Conservation (phyloP, 768 basidiomycete species). For the Neoboletus subvelutipes region DNA sequence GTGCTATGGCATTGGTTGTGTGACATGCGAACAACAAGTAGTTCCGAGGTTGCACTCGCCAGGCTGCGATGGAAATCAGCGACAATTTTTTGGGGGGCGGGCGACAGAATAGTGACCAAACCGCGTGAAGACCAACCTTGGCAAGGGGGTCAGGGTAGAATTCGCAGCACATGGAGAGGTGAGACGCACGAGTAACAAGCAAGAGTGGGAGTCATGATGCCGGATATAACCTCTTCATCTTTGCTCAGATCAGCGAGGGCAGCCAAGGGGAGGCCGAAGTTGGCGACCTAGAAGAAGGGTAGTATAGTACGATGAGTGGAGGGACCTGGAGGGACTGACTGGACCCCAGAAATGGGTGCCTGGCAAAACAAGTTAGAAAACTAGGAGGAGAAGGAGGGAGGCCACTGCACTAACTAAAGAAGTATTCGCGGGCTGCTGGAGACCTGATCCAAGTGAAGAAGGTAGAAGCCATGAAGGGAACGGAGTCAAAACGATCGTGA, state of each 20-base stretch:
- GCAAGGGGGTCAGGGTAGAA: slow-evolving; percentile 7
- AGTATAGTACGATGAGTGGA: slow-evolving; percentile 3
- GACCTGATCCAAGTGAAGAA: slow-evolving; percentile 90
- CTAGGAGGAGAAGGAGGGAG: slow-evolving; percentile 1
- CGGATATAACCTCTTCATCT: slow-evolving; percentile 96
- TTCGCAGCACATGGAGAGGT: slow-evolving; percentile 6
- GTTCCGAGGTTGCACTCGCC: slow-evolving; percentile 94
- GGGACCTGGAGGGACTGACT: slow-evolving; percentile 48
- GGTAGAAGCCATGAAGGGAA: slow-evolving; percentile 66
- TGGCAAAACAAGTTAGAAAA: slow-evolving; percentile 35
- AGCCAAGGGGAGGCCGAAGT: slow-evolving; percentile 97
- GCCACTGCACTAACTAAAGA: slow-evolving; percentile 73
- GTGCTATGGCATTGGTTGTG: slow-evolving; percentile 85
- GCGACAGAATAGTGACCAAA: slow-evolving; percentile 55
- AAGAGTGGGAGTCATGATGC: slow-evolving; percentile 92
- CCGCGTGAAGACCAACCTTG: slow-evolving; percentile 86
- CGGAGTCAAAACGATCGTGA: background rate
- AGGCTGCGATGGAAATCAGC: slow-evolving; percentile 52
- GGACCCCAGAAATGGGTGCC: slow-evolving; percentile 99
- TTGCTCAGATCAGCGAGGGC: slow-evolving; percentile 88
- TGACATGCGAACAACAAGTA: slow-evolving; percentile 96
- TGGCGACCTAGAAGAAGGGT: slow-evolving; percentile 69
- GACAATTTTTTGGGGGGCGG: background rate
- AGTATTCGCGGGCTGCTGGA: slow-evolving; percentile 89
- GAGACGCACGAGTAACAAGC: slow-evolving; percentile 85